Base-by-base conservation (phyloP, 148 eudicot species). In the Rhododendron molle region DNA sequence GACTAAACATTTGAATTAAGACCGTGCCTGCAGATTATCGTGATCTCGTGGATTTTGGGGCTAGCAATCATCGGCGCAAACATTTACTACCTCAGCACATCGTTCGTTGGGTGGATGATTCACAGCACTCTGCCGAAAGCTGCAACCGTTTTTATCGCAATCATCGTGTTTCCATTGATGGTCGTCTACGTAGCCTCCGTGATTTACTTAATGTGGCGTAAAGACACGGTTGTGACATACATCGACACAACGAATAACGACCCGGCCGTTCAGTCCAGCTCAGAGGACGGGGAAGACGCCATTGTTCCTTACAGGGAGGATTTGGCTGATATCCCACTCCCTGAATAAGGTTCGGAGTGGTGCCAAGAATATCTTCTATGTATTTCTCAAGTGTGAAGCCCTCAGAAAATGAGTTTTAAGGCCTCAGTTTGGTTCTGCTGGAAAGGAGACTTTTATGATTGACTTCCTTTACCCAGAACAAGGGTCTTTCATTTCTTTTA, bases 81-180 rank as follows among this genome's bases (percentile, higher is more conserved):
- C 88, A 85, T 97, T 0, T 97, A 95, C 85, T 97, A 92, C 90
- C 83, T 97, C 23, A 87, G 72, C 82, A 97, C 98, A 16, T 90
- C 83, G 10, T 95, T 97, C 34, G 89, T 97, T 0, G 94, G 88
- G 20, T 97, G 99, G 99, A 28, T 97, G 30, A 87, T 93, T 5
- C 93, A 92, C 87, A 95, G 88, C 85, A 86, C 26, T 82, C 84
- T 95, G 46, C 95, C 94, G 2, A 97, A 90, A 87, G 91, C 90
- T 1, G 98, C 90, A 36, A 97, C 93, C 72, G 93, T 97, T 71
- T 91, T 97, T 11, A 85, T 94, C 0, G 98, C 96, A 30, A 90
- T 97, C 50, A 14, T 89, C 43, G 99, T 97, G 9, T 97, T 97
- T 54, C 98, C 98, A 0, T 20, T 95, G 3, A 94, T 97, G 94